Conservation (phyloP, 1,284 basidiomycete genomes). For the Tranzscheliella williamsii region DNA sequence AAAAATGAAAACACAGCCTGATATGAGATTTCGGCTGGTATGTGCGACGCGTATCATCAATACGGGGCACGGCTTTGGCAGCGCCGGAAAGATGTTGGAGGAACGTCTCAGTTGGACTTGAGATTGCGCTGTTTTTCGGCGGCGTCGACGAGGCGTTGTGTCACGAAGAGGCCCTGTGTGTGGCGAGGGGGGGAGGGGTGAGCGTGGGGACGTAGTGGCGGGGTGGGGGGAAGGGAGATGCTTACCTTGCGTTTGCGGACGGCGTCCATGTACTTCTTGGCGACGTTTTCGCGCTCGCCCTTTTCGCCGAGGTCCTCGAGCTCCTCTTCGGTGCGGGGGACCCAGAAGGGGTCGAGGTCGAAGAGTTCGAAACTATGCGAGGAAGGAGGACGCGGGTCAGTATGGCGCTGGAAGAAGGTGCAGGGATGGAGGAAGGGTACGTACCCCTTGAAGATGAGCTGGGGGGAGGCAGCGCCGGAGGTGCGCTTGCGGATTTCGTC, state of each 20-base stretch:
- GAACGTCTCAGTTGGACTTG: constrained; percentile 57
- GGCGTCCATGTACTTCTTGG: constrained; percentile 87
- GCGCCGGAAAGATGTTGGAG: no score
- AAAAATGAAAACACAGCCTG: no score
- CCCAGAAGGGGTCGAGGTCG: constrained; percentile 88
- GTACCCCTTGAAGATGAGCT: constrained; percentile 94
- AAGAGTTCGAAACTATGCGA: constrained; percentile 59
- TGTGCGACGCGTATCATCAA: no score
- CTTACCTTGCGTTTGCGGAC: constrained; percentile 67
- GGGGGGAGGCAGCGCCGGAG: constrained; percentile 93
- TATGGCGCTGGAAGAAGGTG: no score
- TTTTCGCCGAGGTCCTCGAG: constrained; percentile 96
- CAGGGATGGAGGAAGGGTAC: no score
- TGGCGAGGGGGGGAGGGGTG: no score
- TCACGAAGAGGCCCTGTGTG: constrained; percentile 46
- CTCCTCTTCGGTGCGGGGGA: constrained; percentile 95
- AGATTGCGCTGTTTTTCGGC: constrained; percentile 60
- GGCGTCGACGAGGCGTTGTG: constrained; percentile 50
- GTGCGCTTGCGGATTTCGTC: constrained; percentile 96
- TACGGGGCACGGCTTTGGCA: no score
- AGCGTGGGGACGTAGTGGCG: no score
- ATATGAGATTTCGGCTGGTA: no score
- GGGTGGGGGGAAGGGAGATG: background rate
- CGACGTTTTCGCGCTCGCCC: constrained; percentile 89
- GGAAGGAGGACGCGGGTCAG: background rate